Base-by-base conservation (phyloP, 495 filamentous ascomycete species). In the Talaromyces adpressus region DNA sequence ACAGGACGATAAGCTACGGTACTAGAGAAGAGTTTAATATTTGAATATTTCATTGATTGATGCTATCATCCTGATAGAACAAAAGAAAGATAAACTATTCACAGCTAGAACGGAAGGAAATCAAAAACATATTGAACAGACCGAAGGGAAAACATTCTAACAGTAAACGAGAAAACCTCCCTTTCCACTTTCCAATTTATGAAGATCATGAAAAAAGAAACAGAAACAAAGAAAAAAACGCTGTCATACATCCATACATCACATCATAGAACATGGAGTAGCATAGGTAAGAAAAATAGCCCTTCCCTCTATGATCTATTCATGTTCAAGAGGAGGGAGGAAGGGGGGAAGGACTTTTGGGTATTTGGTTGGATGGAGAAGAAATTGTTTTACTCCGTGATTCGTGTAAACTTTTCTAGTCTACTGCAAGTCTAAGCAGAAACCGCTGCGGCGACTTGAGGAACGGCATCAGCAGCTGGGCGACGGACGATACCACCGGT, bases 401-500 rank as follows among this genome's bases (percentile, higher is more conserved):
- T 49, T 27, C 25, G 45, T 20, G 45, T 49, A 49, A 22, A 20
- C 18, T 49, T 49, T 47, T 49, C 45, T 20, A 3, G n/a, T 49
- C 45, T 49, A 20, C 45, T 20, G n/a, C 22, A 49, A 49, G 16
- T 56, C 59, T 56, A 66, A 36, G 71, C 78, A 34, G 73, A 70
- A 59, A 72, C 67, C 57, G 71, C 69, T 62, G 72, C 67, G 8
- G 47, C 34, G 65, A 70, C 69, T 53, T 63, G 32, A 34, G 75
- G 78, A 45, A 81, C 73, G 14, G 76, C 69, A 67, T 81, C 79
- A 53, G 76, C 71, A 27, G 91, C 91, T 14, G 87, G 86, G 25
- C 87, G 85, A 79, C 91, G 94, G 58, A 98, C 85, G 67, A 99
- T 98, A 69, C 94, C 94, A 67, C 94, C 94, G 11, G 93, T 97